phyloP scores from a whole-genome alignment of 2,329 filamentous ascomycete species.

The Diplodia mutila region DNA sequence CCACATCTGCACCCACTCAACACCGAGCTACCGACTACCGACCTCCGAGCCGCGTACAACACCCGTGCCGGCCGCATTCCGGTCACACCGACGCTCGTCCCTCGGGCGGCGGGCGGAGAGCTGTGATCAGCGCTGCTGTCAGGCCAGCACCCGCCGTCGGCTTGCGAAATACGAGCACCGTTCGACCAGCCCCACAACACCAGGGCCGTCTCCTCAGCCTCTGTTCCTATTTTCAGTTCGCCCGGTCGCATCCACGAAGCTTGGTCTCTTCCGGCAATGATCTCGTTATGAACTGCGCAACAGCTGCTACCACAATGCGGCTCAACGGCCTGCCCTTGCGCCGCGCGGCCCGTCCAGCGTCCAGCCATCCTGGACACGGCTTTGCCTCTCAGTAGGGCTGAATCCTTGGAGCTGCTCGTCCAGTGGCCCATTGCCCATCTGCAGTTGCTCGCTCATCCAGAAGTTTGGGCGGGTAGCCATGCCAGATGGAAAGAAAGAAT shows the following conservation, averaged over 20 bases:
- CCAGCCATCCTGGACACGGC: background rate
- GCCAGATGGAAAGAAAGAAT: background rate
- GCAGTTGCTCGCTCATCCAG: background rate
- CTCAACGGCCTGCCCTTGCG: background rate
- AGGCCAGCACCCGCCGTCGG: background rate
- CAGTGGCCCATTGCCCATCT: background rate
- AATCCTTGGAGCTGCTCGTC: background rate
- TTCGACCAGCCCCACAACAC: background rate
- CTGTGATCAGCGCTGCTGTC: background rate
- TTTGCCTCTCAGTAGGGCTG: background rate
- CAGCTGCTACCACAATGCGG: background rate
- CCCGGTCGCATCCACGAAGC: background rate
- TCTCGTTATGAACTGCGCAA: background rate
- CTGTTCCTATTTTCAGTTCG: conserved; percentile 16
- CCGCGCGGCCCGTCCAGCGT: background rate
- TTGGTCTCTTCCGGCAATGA: background rate
- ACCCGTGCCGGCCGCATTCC: background rate
- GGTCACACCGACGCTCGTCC: background rate
- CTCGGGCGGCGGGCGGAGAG: background rate
- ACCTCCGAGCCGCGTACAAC: background rate
- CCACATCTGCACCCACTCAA: background rate
- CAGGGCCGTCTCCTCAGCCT: background rate
- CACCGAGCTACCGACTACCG: background rate
- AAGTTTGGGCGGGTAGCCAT: background rate
- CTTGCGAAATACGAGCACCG: background rate